A percentile compares a stretch with the other conserved stretches of the same genome.
Evolutionary conservation across 495 filamentous ascomycete genomes (phyloP).

Genomic region (Lepidopterella palustris): DNA sequence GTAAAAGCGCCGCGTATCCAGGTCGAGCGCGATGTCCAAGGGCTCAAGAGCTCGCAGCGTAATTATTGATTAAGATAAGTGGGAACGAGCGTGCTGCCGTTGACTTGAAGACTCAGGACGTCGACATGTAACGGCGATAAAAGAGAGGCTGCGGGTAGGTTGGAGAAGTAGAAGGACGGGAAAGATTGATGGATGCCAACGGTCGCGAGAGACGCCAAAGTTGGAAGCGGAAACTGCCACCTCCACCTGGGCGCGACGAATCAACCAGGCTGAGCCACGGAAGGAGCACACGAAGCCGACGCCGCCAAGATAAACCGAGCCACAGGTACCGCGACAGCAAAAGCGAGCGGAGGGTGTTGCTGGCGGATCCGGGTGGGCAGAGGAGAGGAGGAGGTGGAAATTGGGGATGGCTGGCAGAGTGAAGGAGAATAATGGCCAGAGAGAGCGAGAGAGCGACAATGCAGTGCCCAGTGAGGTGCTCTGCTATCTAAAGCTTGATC

Average conservation of each 20-base stretch:
- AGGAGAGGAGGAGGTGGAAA: not conserved
- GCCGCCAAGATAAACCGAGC: not conserved
- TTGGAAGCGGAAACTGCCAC: conserved; percentile 10
- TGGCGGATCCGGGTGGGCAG: not conserved
- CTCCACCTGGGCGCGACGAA: conserved; percentile 14
- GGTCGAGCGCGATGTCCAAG: not conserved
- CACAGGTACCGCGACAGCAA: conserved; percentile 11
- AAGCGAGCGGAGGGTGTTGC: conserved; percentile 15
- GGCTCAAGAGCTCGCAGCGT: conserved; percentile 8
- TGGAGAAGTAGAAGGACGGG: conserved; percentile 1
- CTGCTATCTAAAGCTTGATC: conserved; percentile 18
- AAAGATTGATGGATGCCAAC: conserved; percentile 15
- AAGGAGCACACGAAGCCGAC: conserved; percentile 4
- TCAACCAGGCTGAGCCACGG: conserved; percentile 5
- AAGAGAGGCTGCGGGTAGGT: conserved; percentile 17
- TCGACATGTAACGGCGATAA: conserved; percentile 28
- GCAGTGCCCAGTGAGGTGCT: conserved; percentile 2
- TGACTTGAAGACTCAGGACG: conserved; percentile 9
- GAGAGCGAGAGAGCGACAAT: not conserved
- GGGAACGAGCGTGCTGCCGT: conserved; percentile 25
- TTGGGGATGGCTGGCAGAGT: conserved; percentile 1
- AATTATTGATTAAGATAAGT: conserved; percentile 31
- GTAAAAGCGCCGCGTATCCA: conserved; percentile 6
- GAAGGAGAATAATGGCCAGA: not conserved
- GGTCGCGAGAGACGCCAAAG: conserved; percentile 8